Evolutionary conservation across 306 rosid genomes (phyloP).

Genomic region (Argentina anserina): DNA sequence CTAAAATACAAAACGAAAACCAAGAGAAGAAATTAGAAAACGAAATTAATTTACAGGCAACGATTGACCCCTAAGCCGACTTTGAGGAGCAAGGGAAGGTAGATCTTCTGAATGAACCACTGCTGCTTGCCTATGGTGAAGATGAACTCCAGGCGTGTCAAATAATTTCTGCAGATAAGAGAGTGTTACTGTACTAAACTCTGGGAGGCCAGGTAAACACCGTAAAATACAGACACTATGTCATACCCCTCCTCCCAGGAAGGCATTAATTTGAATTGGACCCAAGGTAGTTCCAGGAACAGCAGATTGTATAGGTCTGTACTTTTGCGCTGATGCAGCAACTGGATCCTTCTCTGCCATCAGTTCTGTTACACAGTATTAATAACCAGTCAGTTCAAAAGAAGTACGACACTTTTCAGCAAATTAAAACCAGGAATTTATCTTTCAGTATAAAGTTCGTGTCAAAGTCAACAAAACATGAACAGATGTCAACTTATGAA

Average conservation of each 20-base stretch:
- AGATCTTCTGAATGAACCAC: constrained; percentile 84
- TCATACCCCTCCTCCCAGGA: constrained; percentile 89
- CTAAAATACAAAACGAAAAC: not conserved
- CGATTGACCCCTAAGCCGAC: constrained; percentile 76
- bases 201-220: not conserved
- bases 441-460: not conserved
- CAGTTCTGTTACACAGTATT: constrained; percentile 43
- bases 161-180: constrained; percentile 55
- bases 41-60: constrained; percentile 53
- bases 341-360: constrained; percentile 75
- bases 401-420: not conserved
- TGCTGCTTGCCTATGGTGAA: constrained; percentile 91
- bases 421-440: constrained; percentile 18
- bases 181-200: not conserved
- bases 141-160: constrained; percentile 98
- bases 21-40: not conserved
- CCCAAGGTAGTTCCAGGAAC: constrained; percentile 99
- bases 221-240: not conserved
- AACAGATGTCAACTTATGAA: constrained; percentile 9
- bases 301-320: constrained; percentile 94
- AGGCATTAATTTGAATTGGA: constrained; percentile 89
- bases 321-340: constrained; percentile 88
- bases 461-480: not conserved
- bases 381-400: constrained; percentile 21
- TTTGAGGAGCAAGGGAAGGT: constrained; percentile 84